Percentiles rank a stretch among this genome's conserved stretches.
Evolutionary conservation across 2,329 filamentous ascomycete genomes (phyloP).

Genomic region (Drechslerella dactyloides): DNA sequence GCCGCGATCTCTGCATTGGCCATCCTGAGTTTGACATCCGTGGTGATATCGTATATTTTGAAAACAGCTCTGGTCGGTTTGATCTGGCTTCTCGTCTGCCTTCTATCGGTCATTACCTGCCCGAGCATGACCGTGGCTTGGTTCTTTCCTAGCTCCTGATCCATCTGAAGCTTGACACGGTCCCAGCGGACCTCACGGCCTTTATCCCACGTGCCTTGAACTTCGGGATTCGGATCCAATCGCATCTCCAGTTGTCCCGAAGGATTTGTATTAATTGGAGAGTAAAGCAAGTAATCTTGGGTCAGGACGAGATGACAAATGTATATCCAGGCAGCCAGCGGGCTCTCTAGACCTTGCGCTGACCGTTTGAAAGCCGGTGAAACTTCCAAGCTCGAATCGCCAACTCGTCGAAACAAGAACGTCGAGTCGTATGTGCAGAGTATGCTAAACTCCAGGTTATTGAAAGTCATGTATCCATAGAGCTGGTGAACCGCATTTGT

Average conservation of each 20-base stretch:
- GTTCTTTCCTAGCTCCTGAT: not conserved
- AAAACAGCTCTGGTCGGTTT: slow-evolving; percentile 7
- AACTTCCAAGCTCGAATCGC: slow-evolving; percentile 5
- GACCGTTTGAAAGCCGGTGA: slow-evolving; percentile 15
- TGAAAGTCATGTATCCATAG: slow-evolving; percentile 27
- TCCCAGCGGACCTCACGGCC: slow-evolving; percentile 8
- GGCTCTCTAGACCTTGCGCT: slow-evolving; percentile 13
- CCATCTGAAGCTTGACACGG: slow-evolving; percentile 6
- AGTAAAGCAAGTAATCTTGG: slow-evolving; percentile 1
- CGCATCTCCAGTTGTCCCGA: not conserved
- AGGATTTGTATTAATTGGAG: not conserved
- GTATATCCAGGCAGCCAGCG: slow-evolving; percentile 10
- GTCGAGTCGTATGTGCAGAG: slow-evolving; percentile 13
- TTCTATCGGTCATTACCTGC: not conserved
- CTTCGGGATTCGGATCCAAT: slow-evolving; percentile 12
- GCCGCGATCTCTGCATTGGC: slow-evolving; percentile 17
- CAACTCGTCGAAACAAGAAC: slow-evolving; percentile 14
- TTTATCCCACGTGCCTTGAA: slow-evolving; percentile 1
- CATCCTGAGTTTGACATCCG: not conserved
- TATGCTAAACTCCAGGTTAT: slow-evolving; percentile 15
- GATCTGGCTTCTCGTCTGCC: not conserved
- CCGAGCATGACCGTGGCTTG: slow-evolving; percentile 5
- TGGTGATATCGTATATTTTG: slow-evolving; percentile 26
- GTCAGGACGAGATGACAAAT: slow-evolving; percentile 7
- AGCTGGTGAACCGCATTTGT: slow-evolving; percentile 12